Conservation (phyloP, 257 asterid species). For the Solanum bulbocastanum region DNA sequence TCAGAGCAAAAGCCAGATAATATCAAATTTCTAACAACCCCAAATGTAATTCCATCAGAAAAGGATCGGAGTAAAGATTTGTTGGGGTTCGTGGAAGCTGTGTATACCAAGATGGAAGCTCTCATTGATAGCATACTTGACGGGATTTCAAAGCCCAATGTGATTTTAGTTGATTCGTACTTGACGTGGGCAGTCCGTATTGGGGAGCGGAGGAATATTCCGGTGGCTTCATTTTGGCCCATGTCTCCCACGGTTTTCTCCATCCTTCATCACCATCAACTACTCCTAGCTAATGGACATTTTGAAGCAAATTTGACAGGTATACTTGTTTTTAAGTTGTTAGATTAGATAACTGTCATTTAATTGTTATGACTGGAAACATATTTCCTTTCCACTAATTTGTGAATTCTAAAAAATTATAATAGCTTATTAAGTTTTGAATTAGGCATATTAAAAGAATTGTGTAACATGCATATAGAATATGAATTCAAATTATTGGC, state of each 20-base stretch:
- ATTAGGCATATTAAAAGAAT: neutral
- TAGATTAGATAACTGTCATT: neutral
- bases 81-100: constrained; percentile 39
- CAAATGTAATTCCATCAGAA: constrained; percentile 24
- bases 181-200: constrained; percentile 44
- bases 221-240: constrained; percentile 78
- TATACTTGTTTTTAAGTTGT: constrained; percentile 1
- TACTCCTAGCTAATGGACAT: constrained; percentile 28
- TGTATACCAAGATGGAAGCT: constrained; percentile 49
- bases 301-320: constrained; percentile 34
- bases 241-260: constrained; percentile 56
- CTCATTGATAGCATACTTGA: constrained; percentile 49
- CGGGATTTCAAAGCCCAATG: neutral
- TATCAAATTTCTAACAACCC: neutral
- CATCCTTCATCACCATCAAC: constrained; percentile 37
- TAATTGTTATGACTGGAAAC: neutral
- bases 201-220: constrained; percentile 54
- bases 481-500: neutral
- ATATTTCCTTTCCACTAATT: neutral
- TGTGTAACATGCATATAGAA: neutral
- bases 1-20: neutral
- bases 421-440: no score
- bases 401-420: neutral
- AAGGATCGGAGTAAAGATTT: constrained; percentile 40
- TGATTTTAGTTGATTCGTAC: constrained; percentile 37